Percentiles rank a stretch among this genome's conserved stretches.
Evolutionary conservation across 306 rosid genomes (phyloP).

Genomic region (Malus fusca): DNA sequence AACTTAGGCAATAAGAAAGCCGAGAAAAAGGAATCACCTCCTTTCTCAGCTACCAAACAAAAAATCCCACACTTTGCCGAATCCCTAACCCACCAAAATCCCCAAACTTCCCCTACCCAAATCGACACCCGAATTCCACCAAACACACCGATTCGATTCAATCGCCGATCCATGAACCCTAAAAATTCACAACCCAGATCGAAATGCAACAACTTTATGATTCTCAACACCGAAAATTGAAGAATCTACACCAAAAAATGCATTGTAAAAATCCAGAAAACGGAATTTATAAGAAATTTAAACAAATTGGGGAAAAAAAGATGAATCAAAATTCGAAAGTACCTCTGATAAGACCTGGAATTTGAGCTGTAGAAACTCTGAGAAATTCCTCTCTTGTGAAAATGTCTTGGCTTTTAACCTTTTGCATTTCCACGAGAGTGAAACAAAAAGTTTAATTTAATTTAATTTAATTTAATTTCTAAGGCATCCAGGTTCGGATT

Average conservation of each 20-base stretch:
- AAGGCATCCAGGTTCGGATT: background rate
- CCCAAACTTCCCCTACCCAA: background rate
- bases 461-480: background rate
- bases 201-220: background rate
- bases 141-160: background rate
- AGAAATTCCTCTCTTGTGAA: background rate
- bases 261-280: background rate
- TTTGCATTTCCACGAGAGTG: background rate
- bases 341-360: slow-evolving; percentile 5
- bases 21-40: background rate
- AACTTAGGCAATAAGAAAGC: background rate
- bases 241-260: background rate
- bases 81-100: background rate
- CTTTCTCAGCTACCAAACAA: background rate
- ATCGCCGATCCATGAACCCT: background rate
- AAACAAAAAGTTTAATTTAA: background rate
- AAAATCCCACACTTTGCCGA: background rate
- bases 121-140: background rate
- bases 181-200: background rate
- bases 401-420: background rate
- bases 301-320: background rate
- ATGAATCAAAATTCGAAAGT: background rate
- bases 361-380: background rate
- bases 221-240: background rate
- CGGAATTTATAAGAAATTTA: background rate